phyloP scores from a whole-genome alignment of 306 rosid genomes.

The Castanea crenata region DNA sequence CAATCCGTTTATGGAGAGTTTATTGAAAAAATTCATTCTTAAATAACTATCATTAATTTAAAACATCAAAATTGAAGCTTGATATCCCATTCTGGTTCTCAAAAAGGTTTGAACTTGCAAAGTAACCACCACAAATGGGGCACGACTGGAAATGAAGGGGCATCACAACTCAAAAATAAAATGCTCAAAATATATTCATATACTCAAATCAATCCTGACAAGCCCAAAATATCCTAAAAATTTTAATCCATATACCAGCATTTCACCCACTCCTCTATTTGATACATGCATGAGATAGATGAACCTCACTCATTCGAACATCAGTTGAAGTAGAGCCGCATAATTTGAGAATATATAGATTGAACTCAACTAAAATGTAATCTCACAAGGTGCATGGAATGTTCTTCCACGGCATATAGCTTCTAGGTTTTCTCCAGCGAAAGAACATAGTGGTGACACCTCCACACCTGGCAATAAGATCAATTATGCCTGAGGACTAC shows the following conservation, averaged over 20 bases:
- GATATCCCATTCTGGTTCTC: not conserved
- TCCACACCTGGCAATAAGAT: conserved; percentile 70
- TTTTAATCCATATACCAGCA: conserved; percentile 5
- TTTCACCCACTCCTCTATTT: conserved; percentile 7
- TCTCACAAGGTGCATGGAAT: conserved; percentile 97
- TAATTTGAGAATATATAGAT: not conserved
- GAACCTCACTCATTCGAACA: conserved; percentile 21
- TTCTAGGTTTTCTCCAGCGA: conserved; percentile 90
- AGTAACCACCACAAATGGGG: not conserved
- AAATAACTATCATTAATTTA: not conserved
- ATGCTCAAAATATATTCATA: not conserved
- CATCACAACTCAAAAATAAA: not conserved
- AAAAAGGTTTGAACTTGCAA: not conserved
- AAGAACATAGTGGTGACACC: conserved; percentile 95
- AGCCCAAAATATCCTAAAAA: conserved; percentile 6
- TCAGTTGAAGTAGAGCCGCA: conserved; percentile 37
- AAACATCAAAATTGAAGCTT: not conserved
- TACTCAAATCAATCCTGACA: conserved; percentile 17
- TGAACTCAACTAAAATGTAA: conserved; percentile 56
- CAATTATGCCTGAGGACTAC: conserved; percentile 18
- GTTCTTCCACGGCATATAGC: conserved; percentile 97
- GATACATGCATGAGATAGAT: conserved; percentile 23
- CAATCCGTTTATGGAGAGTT: too few species aligned
- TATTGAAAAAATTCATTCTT: too few species aligned
- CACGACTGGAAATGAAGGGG: not conserved